Base-by-base conservation (phyloP, 495 filamentous ascomycete genomes). In the Cudoniella acicularis region DNA sequence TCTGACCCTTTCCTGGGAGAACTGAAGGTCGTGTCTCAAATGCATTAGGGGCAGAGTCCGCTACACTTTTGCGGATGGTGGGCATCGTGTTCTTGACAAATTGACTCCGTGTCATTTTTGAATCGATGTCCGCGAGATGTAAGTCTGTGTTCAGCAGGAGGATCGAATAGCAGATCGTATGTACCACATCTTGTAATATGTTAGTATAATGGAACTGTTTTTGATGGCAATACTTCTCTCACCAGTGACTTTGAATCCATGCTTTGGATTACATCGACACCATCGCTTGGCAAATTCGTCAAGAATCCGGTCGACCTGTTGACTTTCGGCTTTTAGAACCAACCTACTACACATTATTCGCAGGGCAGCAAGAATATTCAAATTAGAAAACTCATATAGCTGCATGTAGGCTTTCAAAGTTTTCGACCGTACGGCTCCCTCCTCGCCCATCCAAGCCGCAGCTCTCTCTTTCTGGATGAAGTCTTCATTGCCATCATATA, bases 11-110 rank as follows among this genome's bases (percentile, higher is more conserved):
- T 2, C 60, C 60, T 2, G 66, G 66, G 66, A 36, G 80, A 67
- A 54, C 77, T 71, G 54, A 79, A 58, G 21, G 78, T 79, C 36
- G 54, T 16, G 57, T 46, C 26, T 90, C 85, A 62, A 87, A 87
- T 9, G 75, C 81, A 54, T 90, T 84, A 1, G 87, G 84, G 9
- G 78, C 81, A 22, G 85, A 80, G 57, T 95, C 90, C 30, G 79
- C 73, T 41, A 89, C 83, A 23, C 90, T 86, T 54, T 88, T 83
- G 26, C 84, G 84, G 52, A 98, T 86, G 2, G 93, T 96, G 3
- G 90, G 87, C 80, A 97, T 86, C 10, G 94, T 98, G 65, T 99
- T 99, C 72, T 94, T 95, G 68, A 98, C 82, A 69, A 96, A 99
- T 67, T 97, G 92, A 62, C 76, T 85, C 60, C 87, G 83, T 20